Percentiles rank a stretch among this genome's conserved stretches.
Evolutionary conservation across 2,329 filamentous ascomycete genomes (phyloP).

Genomic region (Xylogone sp.): DNA sequence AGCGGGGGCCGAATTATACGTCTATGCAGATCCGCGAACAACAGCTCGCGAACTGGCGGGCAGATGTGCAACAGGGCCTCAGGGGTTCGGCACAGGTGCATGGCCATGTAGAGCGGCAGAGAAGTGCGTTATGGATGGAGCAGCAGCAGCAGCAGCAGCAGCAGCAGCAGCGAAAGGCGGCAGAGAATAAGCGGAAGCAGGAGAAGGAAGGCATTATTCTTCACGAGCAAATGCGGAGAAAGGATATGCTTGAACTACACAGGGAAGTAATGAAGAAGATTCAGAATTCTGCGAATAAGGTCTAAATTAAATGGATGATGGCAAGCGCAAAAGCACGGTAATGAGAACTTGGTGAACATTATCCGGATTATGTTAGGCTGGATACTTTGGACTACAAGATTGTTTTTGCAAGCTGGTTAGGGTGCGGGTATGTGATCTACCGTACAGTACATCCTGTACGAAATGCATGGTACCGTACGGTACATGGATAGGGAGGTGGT

Average conservation of each 20-base stretch:
- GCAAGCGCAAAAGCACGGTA: not conserved
- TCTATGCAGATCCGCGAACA: slow-evolving; percentile 45
- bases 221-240: slow-evolving; percentile 72
- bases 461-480: too few relatives aligned
- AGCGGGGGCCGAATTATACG: slow-evolving; percentile 41
- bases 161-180: slow-evolving; percentile 52
- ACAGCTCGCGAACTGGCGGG: slow-evolving; percentile 64
- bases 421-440: too few relatives aligned
- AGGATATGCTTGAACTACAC: slow-evolving; percentile 72
- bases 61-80: slow-evolving; percentile 61
- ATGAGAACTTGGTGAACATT: too few relatives aligned
- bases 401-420: too few relatives aligned
- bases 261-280: slow-evolving; percentile 75
- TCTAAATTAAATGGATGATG: not conserved
- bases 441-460: too few relatives aligned
- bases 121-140: slow-evolving; percentile 55
- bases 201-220: slow-evolving; percentile 60
- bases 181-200: slow-evolving; percentile 50
- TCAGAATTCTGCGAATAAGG: slow-evolving; percentile 44
- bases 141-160: slow-evolving; percentile 57
- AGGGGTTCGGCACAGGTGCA: slow-evolving; percentile 29
- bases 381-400: too few relatives aligned
- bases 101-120: slow-evolving; percentile 47
- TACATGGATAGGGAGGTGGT: too few relatives aligned
- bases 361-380: too few relatives aligned